These are phyloP conservation scores for Avena eriantha DNA, from an alignment of 176 grass and related monocot species.

Conservation along the genomic window DNA sequence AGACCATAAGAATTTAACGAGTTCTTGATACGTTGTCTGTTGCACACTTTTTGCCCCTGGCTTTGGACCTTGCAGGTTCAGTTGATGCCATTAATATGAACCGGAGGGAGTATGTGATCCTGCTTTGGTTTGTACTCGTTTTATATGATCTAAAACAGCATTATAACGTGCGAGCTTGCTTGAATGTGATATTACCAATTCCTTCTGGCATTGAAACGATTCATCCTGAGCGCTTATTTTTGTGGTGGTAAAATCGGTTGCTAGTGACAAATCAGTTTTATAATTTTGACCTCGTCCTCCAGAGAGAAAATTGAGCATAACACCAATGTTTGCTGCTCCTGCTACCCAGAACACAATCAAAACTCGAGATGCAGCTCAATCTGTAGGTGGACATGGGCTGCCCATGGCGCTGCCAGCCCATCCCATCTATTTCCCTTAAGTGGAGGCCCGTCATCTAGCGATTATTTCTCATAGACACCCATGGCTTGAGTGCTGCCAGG, in stretches of 20 bases:
- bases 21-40: background rate
- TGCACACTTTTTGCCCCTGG: background rate
- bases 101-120: no score
- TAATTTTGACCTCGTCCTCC: background rate
- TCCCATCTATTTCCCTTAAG: no score
- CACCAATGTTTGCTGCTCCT: no score
- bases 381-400: no score
- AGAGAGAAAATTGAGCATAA: background rate
- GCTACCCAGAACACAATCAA: no score
- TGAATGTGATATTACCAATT: background rate
- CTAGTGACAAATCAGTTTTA: background rate
- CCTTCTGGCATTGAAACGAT: background rate
- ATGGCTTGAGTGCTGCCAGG: no score
- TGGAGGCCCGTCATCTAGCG: no score
- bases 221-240: background rate
- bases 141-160: background rate
- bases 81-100: no score
- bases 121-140: background rate
- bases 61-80: background rate
- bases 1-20: slow-evolving; percentile 15
- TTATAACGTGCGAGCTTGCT: background rate
- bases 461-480: no score
- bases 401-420: no score
- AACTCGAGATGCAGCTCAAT: no score
- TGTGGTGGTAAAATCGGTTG: no score